A percentile compares a stretch with the other conserved stretches of the same genome.
Evolutionary conservation across 208 protist species (phyloP).

Genomic region (Acanthamoeba castellanii): DNA sequence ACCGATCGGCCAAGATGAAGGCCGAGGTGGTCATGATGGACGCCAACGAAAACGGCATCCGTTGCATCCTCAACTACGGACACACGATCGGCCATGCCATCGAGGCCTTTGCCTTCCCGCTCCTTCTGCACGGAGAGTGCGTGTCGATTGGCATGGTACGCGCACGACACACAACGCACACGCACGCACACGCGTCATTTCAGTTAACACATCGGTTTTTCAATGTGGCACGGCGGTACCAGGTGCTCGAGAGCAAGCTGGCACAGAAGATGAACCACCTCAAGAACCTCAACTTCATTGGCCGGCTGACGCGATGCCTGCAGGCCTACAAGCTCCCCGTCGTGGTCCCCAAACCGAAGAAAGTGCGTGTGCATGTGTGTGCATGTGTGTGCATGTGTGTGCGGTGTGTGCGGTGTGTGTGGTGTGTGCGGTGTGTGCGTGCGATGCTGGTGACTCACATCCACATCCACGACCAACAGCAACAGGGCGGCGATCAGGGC

Average conservation of each 20-base stretch:
- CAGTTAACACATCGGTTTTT: neutral
- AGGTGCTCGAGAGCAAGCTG: conserved; percentile 63
- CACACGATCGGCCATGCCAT: conserved; percentile 91
- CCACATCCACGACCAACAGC: neutral
- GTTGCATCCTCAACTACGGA: conserved; percentile 87
- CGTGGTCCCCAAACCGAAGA: conserved; percentile 50
- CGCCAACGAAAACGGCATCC: conserved; percentile 80
- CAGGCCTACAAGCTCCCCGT: conserved; percentile 68
- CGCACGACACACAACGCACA: conserved; percentile 64
- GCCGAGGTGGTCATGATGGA: conserved; percentile 86
- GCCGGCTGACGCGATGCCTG: conserved; percentile 64
- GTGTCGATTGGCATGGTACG: conserved; percentile 90
- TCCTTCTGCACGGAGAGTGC: conserved; percentile 88
- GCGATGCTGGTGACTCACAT: neutral
- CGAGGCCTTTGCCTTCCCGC: conserved; percentile 86
- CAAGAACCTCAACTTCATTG: conserved; percentile 55
- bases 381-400: neutral
- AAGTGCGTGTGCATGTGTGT: neutral
- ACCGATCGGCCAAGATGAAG: conserved; percentile 78
- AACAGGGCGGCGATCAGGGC: neutral
- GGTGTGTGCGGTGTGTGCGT: neutral
- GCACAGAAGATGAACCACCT: conserved; percentile 69
- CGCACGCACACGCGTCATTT: neutral
- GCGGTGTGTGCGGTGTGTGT: neutral
- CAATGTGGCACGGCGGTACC: neutral